phyloP scores from a whole-genome alignment of 1,284 basidiomycete species.

The Papiliotrema nemorosa region DNA sequence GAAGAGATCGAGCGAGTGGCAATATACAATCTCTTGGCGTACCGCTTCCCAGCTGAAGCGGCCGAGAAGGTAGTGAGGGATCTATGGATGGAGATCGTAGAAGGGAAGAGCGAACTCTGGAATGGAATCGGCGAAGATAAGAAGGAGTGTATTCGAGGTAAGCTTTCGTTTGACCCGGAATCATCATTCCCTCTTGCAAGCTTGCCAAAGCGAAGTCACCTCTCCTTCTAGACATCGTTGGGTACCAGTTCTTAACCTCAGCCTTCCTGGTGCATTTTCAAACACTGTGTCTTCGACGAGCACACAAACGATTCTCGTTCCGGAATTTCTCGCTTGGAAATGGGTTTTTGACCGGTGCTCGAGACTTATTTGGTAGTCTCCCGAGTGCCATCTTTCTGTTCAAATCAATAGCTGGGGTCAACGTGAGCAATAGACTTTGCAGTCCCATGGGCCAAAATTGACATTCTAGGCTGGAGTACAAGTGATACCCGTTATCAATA shows the following conservation, averaged over 20 bases:
- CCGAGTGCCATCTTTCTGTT: constrained; percentile 95
- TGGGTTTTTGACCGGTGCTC: constrained; percentile 81
- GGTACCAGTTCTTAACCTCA: constrained; percentile 35
- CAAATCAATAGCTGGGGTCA: constrained; percentile 75
- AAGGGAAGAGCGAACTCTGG: constrained; percentile 83
- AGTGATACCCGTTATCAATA: constrained; percentile 83
- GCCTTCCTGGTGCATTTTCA: constrained; percentile 89
- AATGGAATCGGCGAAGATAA: constrained; percentile 82
- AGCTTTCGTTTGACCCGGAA: constrained; percentile 7
- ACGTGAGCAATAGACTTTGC: constrained; percentile 19
- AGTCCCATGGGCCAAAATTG: constrained; percentile 53
- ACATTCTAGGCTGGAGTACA: constrained; percentile 26
- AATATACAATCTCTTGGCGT: constrained; percentile 70
- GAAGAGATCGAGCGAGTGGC: constrained; percentile 52
- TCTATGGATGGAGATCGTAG: constrained; percentile 87
- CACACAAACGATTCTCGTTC: constrained; percentile 89
- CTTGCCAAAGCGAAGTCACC: background rate
- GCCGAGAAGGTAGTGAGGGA: constrained; percentile 75
- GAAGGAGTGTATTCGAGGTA: constrained; percentile 62
- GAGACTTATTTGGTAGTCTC: constrained; percentile 79
- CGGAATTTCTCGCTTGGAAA: constrained; percentile 70
- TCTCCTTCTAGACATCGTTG: background rate
- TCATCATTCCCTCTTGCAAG: background rate
- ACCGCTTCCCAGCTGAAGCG: constrained; percentile 68
- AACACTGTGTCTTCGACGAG: constrained; percentile 75